Evolutionary conservation across 805 yeast species (phyloP).

Genomic region (Metschnikowia borealis): DNA sequence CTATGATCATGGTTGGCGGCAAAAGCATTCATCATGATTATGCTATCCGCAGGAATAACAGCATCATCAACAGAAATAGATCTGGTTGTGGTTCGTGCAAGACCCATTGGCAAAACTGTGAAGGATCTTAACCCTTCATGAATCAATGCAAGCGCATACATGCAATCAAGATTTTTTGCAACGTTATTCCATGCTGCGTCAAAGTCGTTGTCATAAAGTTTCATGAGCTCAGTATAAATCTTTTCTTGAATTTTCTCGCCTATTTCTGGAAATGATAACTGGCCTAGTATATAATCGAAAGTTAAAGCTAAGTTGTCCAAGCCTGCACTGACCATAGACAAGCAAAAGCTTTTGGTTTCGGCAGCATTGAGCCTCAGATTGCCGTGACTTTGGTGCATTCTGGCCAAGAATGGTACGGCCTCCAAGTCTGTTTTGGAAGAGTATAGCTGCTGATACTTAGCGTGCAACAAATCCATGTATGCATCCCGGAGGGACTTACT

Average conservation of each 20-base stretch:
- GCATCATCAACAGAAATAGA: constrained; percentile 38
- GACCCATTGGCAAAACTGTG: constrained; percentile 62
- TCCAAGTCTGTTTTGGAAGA: background rate
- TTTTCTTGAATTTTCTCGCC: constrained; percentile 40
- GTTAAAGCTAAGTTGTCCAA: constrained; percentile 68
- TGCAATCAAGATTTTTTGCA: constrained; percentile 32
- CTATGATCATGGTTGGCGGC: constrained; percentile 63
- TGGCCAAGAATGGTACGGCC: background rate
- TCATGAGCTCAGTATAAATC: constrained; percentile 30
- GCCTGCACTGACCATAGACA: constrained; percentile 79
- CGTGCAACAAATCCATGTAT: constrained; percentile 42
- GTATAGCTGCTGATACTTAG: background rate
- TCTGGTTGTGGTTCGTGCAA: constrained; percentile 60
- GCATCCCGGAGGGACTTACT: constrained; percentile 41
- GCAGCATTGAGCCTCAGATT: constrained; percentile 30
- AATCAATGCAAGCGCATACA: constrained; percentile 53
- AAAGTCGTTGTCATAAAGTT: background rate
- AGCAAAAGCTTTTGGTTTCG: constrained; percentile 57
- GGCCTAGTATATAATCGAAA: constrained; percentile 57
- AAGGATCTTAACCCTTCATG: constrained; percentile 60
- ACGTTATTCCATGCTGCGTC: constrained; percentile 27
- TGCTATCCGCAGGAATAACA: constrained; percentile 53
- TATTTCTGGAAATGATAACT: constrained; percentile 42
- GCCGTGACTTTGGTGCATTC: constrained; percentile 18
- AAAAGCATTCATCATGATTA: constrained; percentile 61